phyloP scores from a whole-genome alignment of 768 basidiomycete genomes.

The Xanthoconium purpureum region DNA sequence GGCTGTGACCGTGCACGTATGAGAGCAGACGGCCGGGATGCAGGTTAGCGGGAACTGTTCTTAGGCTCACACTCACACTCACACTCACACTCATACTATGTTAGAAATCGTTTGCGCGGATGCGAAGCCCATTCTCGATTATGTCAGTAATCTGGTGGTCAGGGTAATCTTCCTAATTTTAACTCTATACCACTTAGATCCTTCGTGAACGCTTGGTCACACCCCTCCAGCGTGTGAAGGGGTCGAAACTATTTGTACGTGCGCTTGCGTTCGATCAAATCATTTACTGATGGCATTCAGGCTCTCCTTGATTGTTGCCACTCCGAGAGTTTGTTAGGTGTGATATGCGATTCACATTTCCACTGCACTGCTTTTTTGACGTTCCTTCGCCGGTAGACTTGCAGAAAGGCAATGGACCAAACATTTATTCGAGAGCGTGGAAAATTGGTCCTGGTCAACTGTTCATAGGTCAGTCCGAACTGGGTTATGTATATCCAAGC shows the following conservation, averaged over 20 bases:
- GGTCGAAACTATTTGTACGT: slow-evolving; percentile 21
- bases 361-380: neutral
- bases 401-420: slow-evolving; percentile 11
- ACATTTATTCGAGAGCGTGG: slow-evolving; percentile 18
- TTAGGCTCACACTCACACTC: neutral
- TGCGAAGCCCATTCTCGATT: slow-evolving; percentile 21
- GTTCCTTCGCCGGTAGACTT: slow-evolving; percentile 14
- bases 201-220: slow-evolving; percentile 20
- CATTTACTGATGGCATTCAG: slow-evolving; percentile 8
- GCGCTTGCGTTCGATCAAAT: neutral
- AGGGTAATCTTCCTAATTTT: neutral
- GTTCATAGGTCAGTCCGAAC: slow-evolving; percentile 11
- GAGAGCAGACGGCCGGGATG: slow-evolving; percentile 49
- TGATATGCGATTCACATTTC: neutral
- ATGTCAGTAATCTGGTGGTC: slow-evolving; percentile 9
- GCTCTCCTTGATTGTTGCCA: slow-evolving; percentile 32
- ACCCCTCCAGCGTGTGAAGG: slow-evolving; percentile 19
- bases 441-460: slow-evolving; percentile 7
- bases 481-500: neutral
- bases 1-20: slow-evolving; percentile 26
- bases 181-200: slow-evolving; percentile 8
- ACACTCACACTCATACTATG: neutral
- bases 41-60: slow-evolving; percentile 33
- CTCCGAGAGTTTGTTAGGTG: slow-evolving; percentile 27
- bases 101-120: slow-evolving; percentile 22